Conservation (phyloP, 73 alveolate species). For the Paramecium biaurelia region DNA sequence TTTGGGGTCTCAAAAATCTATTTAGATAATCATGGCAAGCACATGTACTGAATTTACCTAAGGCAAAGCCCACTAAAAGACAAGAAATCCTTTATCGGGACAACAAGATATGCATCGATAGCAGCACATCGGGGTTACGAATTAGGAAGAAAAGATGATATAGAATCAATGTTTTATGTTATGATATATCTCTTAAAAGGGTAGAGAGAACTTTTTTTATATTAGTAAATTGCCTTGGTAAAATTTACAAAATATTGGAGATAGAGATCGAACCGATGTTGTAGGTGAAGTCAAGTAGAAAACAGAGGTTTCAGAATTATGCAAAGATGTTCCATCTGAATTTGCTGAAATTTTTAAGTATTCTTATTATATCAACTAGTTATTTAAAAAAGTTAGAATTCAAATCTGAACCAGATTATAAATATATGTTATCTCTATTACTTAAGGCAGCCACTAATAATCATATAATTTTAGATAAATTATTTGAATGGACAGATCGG, state of each 20-base stretch:
- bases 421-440: not conserved
- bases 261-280: constrained; percentile 61
- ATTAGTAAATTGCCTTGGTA: constrained; percentile 63
- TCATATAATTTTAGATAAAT: constrained; percentile 10
- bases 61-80: constrained; percentile 49
- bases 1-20: constrained; percentile 59
- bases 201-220: constrained; percentile 12
- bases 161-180: constrained; percentile 74
- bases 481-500: constrained; percentile 25
- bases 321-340: constrained; percentile 37
- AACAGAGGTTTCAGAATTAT: constrained; percentile 5
- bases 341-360: constrained; percentile 33
- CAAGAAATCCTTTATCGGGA: constrained; percentile 62
- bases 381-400: constrained; percentile 47
- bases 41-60: constrained; percentile 14
- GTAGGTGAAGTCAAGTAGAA: constrained; percentile 48
- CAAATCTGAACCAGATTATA: constrained; percentile 55
- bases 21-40: constrained; percentile 50
- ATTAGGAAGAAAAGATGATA: constrained; percentile 81
- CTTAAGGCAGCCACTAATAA: not conserved
- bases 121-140: constrained; percentile 79
- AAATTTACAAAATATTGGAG: constrained; percentile 62
- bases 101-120: constrained; percentile 83
- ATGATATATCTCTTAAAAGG: constrained; percentile 73
- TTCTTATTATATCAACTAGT: not conserved